phyloP scores from a whole-genome alignment of 2,329 filamentous ascomycete species.

The Leptosphaerulina australis region DNA sequence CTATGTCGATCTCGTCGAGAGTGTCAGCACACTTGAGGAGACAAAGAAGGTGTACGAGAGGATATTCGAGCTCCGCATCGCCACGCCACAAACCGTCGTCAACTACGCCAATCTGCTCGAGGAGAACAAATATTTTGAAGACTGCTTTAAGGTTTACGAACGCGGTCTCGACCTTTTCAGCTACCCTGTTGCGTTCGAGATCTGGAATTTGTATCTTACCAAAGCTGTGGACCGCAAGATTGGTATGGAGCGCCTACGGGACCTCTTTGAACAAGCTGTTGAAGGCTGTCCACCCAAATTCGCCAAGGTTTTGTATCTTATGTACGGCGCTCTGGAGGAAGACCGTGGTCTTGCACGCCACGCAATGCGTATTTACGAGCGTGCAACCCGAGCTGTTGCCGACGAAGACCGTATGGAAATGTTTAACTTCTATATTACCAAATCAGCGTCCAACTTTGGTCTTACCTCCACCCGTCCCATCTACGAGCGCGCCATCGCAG shows the following conservation, averaged over 20 bases:
- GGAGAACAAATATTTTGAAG: conserved; percentile 93
- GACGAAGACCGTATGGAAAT: conserved; percentile 95
- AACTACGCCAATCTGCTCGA: conserved; percentile 97
- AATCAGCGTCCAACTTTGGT: conserved; percentile 97
- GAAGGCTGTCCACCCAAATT: conserved; percentile 95
- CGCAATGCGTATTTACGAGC: conserved; percentile 98
- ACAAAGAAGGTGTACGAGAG: conserved; percentile 94
- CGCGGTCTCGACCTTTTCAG: conserved; percentile 96
- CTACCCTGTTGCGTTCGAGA: conserved; percentile 95
- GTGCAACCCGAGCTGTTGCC: conserved; percentile 89
- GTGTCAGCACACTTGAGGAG: conserved; percentile 87
- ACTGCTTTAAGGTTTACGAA: conserved; percentile 97
- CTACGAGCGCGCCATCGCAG: conserved; percentile 92
- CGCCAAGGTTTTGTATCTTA: conserved; percentile 92
- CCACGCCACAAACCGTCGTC: conserved; percentile 96
- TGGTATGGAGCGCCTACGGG: conserved; percentile 88
- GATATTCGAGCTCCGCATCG: conserved; percentile 97
- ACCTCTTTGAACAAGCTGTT: conserved; percentile 95
- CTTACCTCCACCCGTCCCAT: conserved; percentile 92
- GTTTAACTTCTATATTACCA: conserved; percentile 99
- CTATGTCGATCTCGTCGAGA: conserved; percentile 97
- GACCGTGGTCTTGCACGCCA: conserved; percentile 92
- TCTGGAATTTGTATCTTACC: conserved; percentile 97
- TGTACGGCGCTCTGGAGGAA: conserved; percentile 98
- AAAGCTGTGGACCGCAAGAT: conserved; percentile 97